Conservation (phyloP, 305 asterid species). For the Ajuga reptans region DNA sequence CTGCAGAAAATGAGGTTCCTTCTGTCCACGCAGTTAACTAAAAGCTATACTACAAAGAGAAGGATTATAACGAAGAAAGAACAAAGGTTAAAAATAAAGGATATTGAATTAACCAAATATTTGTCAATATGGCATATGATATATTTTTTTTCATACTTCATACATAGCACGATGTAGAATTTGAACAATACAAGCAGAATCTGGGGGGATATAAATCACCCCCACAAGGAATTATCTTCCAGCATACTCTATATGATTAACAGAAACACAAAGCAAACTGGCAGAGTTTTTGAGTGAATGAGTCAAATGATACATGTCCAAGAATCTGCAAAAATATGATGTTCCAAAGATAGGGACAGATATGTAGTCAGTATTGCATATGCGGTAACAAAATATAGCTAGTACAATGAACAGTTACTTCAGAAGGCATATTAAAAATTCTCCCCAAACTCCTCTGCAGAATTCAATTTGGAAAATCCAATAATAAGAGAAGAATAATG, state of each 20-base stretch:
- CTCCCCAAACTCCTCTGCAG: not conserved
- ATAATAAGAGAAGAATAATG: not conserved
- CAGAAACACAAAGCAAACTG: not conserved
- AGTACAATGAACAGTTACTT: no score
- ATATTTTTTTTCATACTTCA: no score
- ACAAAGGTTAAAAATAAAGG: not conserved
- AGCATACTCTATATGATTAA: no score
- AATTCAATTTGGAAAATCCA: not conserved
- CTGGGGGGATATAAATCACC: not conserved
- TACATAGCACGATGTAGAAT: no score
- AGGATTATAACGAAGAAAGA: not conserved
- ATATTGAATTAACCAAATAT: not conserved
- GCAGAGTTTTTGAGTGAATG: not conserved
- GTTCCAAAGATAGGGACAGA: no score
- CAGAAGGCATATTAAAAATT: not conserved
- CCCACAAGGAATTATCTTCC: not conserved
- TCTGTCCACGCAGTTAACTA: not conserved
- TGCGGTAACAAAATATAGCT: no score
- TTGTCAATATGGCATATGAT: not conserved
- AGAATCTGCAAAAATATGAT: not conserved
- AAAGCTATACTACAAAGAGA: not conserved
- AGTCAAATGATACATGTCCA: not conserved
- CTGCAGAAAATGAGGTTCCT: not conserved
- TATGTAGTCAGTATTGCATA: no score
- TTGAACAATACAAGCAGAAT: not conserved